Evolutionary conservation across 1,139 yeast species (phyloP).

Genomic region (Hanseniaspora gamundiae): DNA sequence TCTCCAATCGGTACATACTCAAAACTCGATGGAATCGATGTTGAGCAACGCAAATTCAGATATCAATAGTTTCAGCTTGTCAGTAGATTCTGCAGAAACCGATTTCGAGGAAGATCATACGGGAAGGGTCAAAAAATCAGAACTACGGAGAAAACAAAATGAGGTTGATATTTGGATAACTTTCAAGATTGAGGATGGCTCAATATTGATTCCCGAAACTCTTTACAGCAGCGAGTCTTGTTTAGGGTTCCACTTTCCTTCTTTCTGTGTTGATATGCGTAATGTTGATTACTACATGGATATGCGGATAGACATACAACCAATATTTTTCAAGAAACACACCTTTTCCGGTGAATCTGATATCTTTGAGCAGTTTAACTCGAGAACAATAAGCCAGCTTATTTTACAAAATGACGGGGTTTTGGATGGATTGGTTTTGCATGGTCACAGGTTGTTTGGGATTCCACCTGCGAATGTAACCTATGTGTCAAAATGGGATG

Average conservation of each 20-base stretch:
- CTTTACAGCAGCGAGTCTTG: slow-evolving; percentile 56
- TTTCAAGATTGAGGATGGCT: slow-evolving; percentile 58
- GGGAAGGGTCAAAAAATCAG: slow-evolving; percentile 15
- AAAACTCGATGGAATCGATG: background rate
- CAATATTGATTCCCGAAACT: slow-evolving; percentile 59
- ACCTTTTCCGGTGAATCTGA: slow-evolving; percentile 25
- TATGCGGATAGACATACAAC: slow-evolving; percentile 41
- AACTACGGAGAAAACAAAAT: slow-evolving; percentile 43
- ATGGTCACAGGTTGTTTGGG: slow-evolving; percentile 89
- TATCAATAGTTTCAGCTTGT: background rate
- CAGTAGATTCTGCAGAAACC: background rate
- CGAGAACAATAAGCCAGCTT: background rate
- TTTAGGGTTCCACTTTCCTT: slow-evolving; percentile 50
- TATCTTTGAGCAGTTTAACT: slow-evolving; percentile 28
- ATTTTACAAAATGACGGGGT: slow-evolving; percentile 32
- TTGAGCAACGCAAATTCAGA: background rate
- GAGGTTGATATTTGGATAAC: slow-evolving; percentile 69
- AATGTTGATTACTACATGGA: slow-evolving; percentile 93
- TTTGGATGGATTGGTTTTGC: slow-evolving; percentile 36
- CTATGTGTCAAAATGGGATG: slow-evolving; percentile 83
- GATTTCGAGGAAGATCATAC: slow-evolving; percentile 3
- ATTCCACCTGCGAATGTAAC: slow-evolving; percentile 82
- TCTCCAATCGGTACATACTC: background rate
- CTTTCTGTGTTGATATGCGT: slow-evolving; percentile 64
- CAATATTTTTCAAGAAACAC: slow-evolving; percentile 23